Conservation (phyloP, 768 basidiomycete species). For the Peribolospora baueri region DNA sequence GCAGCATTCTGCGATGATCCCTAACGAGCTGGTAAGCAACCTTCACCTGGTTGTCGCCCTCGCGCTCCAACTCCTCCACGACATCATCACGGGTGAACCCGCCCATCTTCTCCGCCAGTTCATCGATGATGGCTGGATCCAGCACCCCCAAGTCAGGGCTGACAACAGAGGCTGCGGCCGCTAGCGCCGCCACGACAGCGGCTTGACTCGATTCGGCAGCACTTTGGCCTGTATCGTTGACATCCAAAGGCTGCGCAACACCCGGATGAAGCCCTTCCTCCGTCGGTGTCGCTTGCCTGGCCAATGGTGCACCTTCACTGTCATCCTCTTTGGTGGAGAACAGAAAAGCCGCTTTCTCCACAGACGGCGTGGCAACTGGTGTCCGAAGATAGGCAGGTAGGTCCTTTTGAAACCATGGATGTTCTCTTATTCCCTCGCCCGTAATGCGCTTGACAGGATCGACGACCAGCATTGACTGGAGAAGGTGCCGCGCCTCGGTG, state of each 20-base stretch:
- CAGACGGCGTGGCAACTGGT: conserved; percentile 37
- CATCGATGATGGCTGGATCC: conserved; percentile 72
- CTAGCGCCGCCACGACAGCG: no score
- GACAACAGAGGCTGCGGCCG: conserved; percentile 17
- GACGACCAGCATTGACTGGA: conserved; percentile 70
- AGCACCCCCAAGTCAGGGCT: conserved; percentile 82
- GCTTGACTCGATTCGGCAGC: no score
- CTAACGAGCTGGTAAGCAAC: conserved; percentile 84
- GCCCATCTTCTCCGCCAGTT: conserved; percentile 43
- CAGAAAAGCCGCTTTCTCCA: no score
- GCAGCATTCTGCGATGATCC: conserved; percentile 60
- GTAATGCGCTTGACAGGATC: conserved; percentile 91
- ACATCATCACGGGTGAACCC: conserved; percentile 62
- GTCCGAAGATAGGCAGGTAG: conserved; percentile 58
- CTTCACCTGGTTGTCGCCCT: conserved; percentile 78
- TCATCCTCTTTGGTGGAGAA: no score
- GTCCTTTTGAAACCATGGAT: conserved; percentile 71
- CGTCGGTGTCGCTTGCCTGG: conserved; percentile 8
- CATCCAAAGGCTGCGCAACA: no score
- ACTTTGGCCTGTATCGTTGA: no score
- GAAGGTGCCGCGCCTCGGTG: conserved; percentile 48
- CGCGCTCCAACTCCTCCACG: background rate
- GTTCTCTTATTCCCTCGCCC: conserved; percentile 64
- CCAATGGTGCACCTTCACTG: no score
- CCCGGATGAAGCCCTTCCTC: no score